These are phyloP conservation scores for Aureobasidium musti DNA, from an alignment of 2,329 filamentous ascomycete genomes.

Conservation along the genomic window DNA sequence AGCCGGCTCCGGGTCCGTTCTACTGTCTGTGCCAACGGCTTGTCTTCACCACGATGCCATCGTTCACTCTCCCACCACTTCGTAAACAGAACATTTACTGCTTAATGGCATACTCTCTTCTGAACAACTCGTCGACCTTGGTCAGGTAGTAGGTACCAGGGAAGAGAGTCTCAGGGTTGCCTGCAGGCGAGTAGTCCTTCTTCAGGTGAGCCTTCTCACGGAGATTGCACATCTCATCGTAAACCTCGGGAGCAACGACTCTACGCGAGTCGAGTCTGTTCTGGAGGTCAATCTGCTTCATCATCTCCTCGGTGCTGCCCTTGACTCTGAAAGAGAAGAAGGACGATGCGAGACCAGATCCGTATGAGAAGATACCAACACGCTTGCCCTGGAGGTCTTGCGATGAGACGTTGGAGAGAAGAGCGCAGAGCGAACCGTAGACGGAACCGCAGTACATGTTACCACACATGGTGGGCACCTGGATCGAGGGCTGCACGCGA, in stretches of 20 bases:
- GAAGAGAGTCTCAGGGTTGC: slow-evolving; percentile 48
- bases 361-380: slow-evolving; percentile 56
- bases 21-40: slow-evolving; percentile 4
- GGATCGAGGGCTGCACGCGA: slow-evolving; percentile 53
- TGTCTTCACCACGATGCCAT: slow-evolving; percentile 24
- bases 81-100: slow-evolving; percentile 40
- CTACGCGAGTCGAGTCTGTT: slow-evolving; percentile 49
- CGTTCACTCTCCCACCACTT: slow-evolving; percentile 1
- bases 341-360: slow-evolving; percentile 54
- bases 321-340: slow-evolving; percentile 54
- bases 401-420: slow-evolving; percentile 51
- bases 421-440: slow-evolving; percentile 53
- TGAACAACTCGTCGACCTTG: slow-evolving; percentile 55
- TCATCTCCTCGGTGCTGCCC: slow-evolving; percentile 51
- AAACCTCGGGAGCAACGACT: slow-evolving; percentile 51
- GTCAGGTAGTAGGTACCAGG: slow-evolving; percentile 56
- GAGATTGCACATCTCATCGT: slow-evolving; percentile 57
- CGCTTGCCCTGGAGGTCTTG: slow-evolving; percentile 54
- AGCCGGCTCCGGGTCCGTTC: slow-evolving; percentile 11
- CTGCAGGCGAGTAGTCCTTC: slow-evolving; percentile 52
- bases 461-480: slow-evolving; percentile 56
- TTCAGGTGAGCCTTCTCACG: slow-evolving; percentile 54
- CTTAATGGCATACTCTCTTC: slow-evolving; percentile 54
- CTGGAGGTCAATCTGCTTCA: slow-evolving; percentile 52
- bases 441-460: slow-evolving; percentile 60